Base-by-base conservation (phyloP, 305 asterid species). In the Fraxinus greggii region DNA sequence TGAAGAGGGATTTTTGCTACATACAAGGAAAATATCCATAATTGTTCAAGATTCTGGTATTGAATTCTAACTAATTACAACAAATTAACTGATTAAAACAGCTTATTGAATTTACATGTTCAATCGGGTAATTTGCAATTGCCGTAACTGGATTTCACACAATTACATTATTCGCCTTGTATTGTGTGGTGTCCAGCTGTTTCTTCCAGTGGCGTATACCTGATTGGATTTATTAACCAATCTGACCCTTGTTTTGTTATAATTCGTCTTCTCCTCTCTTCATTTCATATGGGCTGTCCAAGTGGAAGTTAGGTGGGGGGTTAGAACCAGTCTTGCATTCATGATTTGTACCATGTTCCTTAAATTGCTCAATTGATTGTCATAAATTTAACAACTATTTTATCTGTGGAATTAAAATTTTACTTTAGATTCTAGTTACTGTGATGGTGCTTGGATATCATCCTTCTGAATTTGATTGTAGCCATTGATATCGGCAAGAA, bases 291-390 rank as follows among this genome's bases (percentile, higher is more conserved):
- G 10, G 29, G 13, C 69, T 59, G 65, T 76, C 81, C 84, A 82
- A 78, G 29, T 79, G 79, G 76, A 82, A 79, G 82, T 78, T 72
- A 76, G 84, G 83, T 82, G 67, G n/a, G 80, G 10, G 80, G 10
- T 63, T 76, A 33, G 51, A 45, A 26, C 59, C 23, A 59, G 19
- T 54, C 32, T 31, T 72, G 72, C 32, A 15, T 63, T 38, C 51
- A 32, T 32, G 54, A 29, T 73, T 7, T 42, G 33, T 13, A 51
- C 8, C 61, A 17, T 51, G 61, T 15, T 45, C 31, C 26, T 19
- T 59, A 21, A 19, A 21, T 21, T 59, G 69, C 3, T 7, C 29
- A 21, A 59, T 10, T 54, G 63, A 54, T 4, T 15, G 63, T 48
- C 59, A 2, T 48, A 15, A 15, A 48, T 48, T 48, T 19, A 21